Conservation (phyloP, 305 asterid genomes). For the Ilex paraguariensis region DNA sequence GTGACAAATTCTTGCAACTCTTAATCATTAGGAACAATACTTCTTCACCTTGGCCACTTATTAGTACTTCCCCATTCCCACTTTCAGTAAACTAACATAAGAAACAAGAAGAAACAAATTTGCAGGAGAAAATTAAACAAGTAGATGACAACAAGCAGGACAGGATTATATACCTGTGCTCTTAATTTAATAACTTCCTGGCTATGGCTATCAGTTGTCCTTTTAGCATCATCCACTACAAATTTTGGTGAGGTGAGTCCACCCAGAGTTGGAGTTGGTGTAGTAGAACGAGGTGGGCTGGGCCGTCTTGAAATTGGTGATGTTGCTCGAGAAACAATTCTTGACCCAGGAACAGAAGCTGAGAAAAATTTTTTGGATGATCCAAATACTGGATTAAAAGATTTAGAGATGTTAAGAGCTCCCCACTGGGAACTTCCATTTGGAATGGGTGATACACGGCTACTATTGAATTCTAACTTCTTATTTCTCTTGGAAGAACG, state of each 20-base stretch:
- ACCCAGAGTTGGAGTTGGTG: slow-evolving; percentile 58
- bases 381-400: slow-evolving; percentile 64
- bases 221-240: slow-evolving; percentile 43
- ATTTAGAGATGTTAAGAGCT: slow-evolving; percentile 52
- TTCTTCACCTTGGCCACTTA: slow-evolving; percentile 9
- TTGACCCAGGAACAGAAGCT: slow-evolving; percentile 80
- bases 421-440: slow-evolving; percentile 66
- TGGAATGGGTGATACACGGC: slow-evolving; percentile 68
- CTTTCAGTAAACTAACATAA: slow-evolving; percentile 5
- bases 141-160: slow-evolving; percentile 10
- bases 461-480: slow-evolving; percentile 50
- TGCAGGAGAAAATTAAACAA: slow-evolving; percentile 5
- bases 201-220: slow-evolving; percentile 34
- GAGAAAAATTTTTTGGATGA: slow-evolving; percentile 69
- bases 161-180: slow-evolving; percentile 44
- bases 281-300: slow-evolving; percentile 63
- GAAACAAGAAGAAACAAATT: not conserved
- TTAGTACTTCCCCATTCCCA: slow-evolving; percentile 12
- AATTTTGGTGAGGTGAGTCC: slow-evolving; percentile 62
- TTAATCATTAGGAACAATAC: not conserved
- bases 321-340: slow-evolving; percentile 81
- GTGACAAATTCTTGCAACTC: not conserved
- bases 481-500: slow-evolving; percentile 42
- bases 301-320: slow-evolving; percentile 68
- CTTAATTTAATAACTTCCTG: slow-evolving; percentile 56